A percentile compares a stretch with the other conserved stretches of the same genome.
Conservation (phyloP, 495 filamentous ascomycete species). For the Aspergillus sclerotiicarbonarius region DNA sequence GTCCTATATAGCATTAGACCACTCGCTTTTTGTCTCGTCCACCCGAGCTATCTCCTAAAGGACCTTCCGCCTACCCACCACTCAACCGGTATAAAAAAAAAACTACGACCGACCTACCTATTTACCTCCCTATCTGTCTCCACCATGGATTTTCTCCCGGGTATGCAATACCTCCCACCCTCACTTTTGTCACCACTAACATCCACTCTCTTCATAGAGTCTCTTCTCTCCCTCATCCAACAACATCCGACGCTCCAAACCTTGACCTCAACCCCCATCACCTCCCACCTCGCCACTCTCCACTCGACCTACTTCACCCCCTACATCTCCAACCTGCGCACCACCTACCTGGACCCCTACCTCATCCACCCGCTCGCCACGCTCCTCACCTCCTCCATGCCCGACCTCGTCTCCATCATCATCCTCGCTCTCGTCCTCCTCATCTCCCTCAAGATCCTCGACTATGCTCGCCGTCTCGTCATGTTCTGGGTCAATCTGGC, state of each 20-base stretch:
- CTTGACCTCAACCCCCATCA: constrained; percentile 15
- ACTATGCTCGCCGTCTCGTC: constrained; percentile 63
- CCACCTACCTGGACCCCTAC: constrained; percentile 41
- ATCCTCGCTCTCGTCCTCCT: constrained; percentile 55
- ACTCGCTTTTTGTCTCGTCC: not conserved
- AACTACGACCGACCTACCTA: not conserved
- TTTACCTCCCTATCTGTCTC: not conserved
- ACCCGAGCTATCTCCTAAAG: not conserved
- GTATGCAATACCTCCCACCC: constrained; percentile 1
- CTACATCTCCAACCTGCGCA: constrained; percentile 28
- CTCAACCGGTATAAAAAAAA: not conserved
- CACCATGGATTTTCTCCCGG: constrained; percentile 17
- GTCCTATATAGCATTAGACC: not conserved
- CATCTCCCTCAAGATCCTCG: constrained; percentile 63
- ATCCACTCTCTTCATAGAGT: not conserved
- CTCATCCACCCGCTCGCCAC: constrained; percentile 40
- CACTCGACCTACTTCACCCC: constrained; percentile 32
- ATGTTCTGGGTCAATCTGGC: constrained; percentile 70
- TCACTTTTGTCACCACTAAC: not conserved
- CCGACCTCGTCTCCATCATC: constrained; percentile 60
- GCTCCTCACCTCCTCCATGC: constrained; percentile 50
- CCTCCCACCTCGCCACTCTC: constrained; percentile 19
- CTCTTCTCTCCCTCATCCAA: constrained; percentile 4
- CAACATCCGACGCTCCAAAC: constrained; percentile 28
- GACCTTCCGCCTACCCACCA: not conserved